Evolutionary conservation across 2,329 filamentous ascomycete species (phyloP), one percentile per base, ranked within the genome.

Genomic region (Zelopaecilomyces penicillatus): DNA sequence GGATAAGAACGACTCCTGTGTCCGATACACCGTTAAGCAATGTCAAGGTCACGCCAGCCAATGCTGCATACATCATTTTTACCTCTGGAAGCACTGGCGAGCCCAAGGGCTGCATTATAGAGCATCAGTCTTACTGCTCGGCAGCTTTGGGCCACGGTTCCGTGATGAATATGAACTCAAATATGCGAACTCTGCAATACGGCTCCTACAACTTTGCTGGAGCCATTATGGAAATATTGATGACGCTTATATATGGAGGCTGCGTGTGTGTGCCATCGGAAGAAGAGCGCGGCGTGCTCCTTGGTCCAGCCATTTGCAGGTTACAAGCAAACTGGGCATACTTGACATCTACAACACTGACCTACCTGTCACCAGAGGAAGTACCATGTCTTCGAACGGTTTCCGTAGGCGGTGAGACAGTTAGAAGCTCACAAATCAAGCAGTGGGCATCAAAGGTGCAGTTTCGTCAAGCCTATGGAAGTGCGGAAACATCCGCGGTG

Each of bases 31-130:
- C 19, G 19, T 19, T 19, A 19, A 19, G 19, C 19, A 19, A 19
- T 19, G 19, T 19, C 19, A 19, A 19, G 19, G 19, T 19, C 19
- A 19, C 19, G 19, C 19, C 19, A 19, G 19, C 19, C 19, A 19
- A 19, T 19, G 19, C 19, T 19, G 19, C 19, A 19, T 32, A 56
- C 30, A 68, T 73, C 52, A 71, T 73, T 56, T 74, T 73, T 52
- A 74, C 71, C 30, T 73, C 70, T n/a, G 71, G 71, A n/a, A 73
- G 68, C 26, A 74, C 71, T 2, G 71, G 71, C 7, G 58, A 60
- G 33, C 71, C 71, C 8, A 74, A 74, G 58, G 71, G 71, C 32
- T 19, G 19, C 19, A 19, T 19, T 19, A 19, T 19, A 19, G 19
- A 19, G 19, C 19, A 19, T 19, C 19, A 19, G 19, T 19, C 19